Evolutionary conservation across 129 eudicot species (phyloP).

Genomic region (Flaveria trinervia): DNA sequence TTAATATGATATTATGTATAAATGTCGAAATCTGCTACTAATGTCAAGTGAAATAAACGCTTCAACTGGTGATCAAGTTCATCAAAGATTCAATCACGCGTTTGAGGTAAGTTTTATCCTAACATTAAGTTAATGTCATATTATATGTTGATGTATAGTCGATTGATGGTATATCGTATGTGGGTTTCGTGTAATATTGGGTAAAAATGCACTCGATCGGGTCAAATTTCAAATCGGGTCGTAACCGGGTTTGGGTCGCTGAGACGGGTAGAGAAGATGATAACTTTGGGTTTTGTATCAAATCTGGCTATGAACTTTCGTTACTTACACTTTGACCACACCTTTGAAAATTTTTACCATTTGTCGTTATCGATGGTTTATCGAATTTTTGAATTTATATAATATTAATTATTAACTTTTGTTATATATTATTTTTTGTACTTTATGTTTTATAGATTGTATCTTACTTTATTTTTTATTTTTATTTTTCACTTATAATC

Average conservation of each 20-base stretch:
- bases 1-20: too few relatives aligned
- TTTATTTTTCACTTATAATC: too few relatives aligned
- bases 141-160: neutral
- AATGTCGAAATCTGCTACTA: neutral
- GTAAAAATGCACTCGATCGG: neutral
- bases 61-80: neutral
- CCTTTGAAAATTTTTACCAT: neutral
- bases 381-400: too few relatives aligned
- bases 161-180: neutral
- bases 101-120: conserved; percentile 10
- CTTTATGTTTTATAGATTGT: too few relatives aligned
- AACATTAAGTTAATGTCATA: neutral
- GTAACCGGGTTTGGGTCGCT: conserved; percentile 1
- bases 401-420: too few relatives aligned
- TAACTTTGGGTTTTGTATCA: neutral
- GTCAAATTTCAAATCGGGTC: neutral
- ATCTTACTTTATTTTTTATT: too few relatives aligned
- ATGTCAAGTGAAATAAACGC: neutral
- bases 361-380: too few relatives aligned
- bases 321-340: conserved; percentile 11
- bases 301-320: neutral
- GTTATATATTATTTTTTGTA: too few relatives aligned
- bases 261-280: conserved; percentile 12
- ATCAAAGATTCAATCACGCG: neutral
- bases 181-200: neutral